Base-by-base conservation (phyloP, 305 asterid species). In the Euphrasia arctica region DNA sequence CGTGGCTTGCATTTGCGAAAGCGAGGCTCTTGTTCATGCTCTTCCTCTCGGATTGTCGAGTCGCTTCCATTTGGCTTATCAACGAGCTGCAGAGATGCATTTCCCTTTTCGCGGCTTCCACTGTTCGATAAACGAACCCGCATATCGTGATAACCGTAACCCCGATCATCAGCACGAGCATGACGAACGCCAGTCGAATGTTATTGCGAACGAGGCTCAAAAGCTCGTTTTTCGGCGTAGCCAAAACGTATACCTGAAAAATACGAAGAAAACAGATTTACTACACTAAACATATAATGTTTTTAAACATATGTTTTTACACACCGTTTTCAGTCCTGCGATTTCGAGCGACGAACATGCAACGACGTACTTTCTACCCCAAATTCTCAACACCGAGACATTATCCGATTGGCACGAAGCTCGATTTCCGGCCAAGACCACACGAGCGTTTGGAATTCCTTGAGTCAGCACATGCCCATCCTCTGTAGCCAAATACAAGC, bases 11-110 rank as follows among this genome's bases (percentile, higher is more conserved):
- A 11, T 75, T 77, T 0, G 82, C 89, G 42, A 84, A 83, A 13
- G 93, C 96, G 14, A 70, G 78, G 61, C 80, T 88, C 69, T 85
- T 85, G 72, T 81, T 84, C 91, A 82, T 75, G 18, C 92, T 85
- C 63, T 84, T 90, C 57, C 91, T 67, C 34, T 86, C 95, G 0
- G 90, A 83, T 65, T 87, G 95, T 48, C 71, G 86, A 1, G 95
- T 83, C 28, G 96, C 80, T 70, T 88, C 92, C 90, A 76, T 90
- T 63, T 87, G 92, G 52, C 73, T 87, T 69, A 84, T 84, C 54
- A 85, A 70, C 5, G 83, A 83, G 15, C 78, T 56, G 32, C 92
- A 75, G 10, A 85, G 71, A 27, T 65, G 42, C 86, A 83, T 83
- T 68, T 90, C 91, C 43, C 85, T 77, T 75, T 77, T 73, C 51